Conservation (phyloP, 345 rosid genomes). For the Stellera chamaejasme region DNA sequence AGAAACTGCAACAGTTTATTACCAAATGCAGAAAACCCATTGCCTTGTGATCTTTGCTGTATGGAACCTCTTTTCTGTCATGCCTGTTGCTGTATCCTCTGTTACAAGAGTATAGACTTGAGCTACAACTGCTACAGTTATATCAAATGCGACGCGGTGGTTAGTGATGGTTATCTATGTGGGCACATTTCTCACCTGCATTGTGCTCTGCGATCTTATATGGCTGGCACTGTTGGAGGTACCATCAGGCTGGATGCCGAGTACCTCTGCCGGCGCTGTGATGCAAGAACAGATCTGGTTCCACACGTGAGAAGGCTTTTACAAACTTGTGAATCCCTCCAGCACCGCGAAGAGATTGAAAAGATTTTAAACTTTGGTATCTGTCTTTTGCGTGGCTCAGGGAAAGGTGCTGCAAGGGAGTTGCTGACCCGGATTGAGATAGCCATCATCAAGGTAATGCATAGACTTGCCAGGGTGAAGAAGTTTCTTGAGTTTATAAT, state of each 20-base stretch:
- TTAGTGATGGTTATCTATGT: conserved; percentile 40
- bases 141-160: conserved; percentile 62
- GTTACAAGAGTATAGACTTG: conserved; percentile 46
- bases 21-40: conserved; percentile 21
- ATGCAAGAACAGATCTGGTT: conserved; percentile 52
- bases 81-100: conserved; percentile 83
- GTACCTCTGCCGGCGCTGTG: conserved; percentile 83
- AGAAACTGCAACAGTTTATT: conserved; percentile 42
- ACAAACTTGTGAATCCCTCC: conserved; percentile 45
- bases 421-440: conserved; percentile 41
- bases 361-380: conserved; percentile 51
- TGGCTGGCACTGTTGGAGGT: conserved; percentile 91
- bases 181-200: conserved; percentile 83
- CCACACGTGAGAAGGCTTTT: conserved; percentile 49
- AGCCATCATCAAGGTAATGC: conserved; percentile 52
- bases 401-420: conserved; percentile 35
- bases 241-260: conserved; percentile 84
- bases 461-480: neutral
- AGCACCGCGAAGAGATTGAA: conserved; percentile 43
- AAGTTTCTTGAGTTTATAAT: conserved; percentile 10
- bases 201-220: conserved; percentile 73
- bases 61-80: conserved; percentile 58
- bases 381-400: conserved; percentile 53
- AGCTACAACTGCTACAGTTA: conserved; percentile 55
- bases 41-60: conserved; percentile 87